Evolutionary conservation across 257 asterid species (phyloP).

Genomic region (Penstemon eatonii): DNA sequence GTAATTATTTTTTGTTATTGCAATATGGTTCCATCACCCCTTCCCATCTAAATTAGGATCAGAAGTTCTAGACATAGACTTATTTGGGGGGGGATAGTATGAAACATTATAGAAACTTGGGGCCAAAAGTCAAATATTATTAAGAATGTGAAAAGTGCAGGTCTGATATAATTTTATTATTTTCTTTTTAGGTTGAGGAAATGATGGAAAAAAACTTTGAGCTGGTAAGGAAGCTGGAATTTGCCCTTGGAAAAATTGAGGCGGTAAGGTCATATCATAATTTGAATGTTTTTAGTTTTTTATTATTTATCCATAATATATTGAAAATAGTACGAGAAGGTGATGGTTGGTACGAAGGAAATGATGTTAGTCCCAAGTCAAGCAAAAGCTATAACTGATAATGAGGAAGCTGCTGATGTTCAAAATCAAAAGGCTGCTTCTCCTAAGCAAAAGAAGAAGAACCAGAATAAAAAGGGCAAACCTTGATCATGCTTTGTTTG

Average conservation of each 20-base stretch:
- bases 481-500: background rate
- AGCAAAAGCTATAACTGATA: constrained; percentile 1
- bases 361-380: constrained; percentile 19
- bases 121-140: too few species aligned
- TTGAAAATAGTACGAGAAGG: constrained; percentile 40
- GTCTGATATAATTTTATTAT: background rate
- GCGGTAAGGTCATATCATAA: constrained; percentile 33
- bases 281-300: background rate
- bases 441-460: background rate
- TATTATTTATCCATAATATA: background rate
- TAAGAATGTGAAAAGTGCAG: too few species aligned
- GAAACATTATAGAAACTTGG: too few species aligned
- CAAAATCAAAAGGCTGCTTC: background rate
- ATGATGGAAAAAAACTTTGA: constrained; percentile 33
- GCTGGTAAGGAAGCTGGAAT: constrained; percentile 37
- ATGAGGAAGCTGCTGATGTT: too few species aligned
- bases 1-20: constrained; percentile 23
- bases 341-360: constrained; percentile 21
- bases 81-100: too few species aligned
- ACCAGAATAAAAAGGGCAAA: background rate
- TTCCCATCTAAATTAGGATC: too few species aligned
- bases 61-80: too few species aligned
- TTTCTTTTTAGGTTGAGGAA: constrained; percentile 32
- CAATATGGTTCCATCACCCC: too few species aligned
- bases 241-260: constrained; percentile 40